These are phyloP conservation scores for Boletus patriciae DNA, from an alignment of 768 basidiomycete species.

Conservation along the genomic window DNA sequence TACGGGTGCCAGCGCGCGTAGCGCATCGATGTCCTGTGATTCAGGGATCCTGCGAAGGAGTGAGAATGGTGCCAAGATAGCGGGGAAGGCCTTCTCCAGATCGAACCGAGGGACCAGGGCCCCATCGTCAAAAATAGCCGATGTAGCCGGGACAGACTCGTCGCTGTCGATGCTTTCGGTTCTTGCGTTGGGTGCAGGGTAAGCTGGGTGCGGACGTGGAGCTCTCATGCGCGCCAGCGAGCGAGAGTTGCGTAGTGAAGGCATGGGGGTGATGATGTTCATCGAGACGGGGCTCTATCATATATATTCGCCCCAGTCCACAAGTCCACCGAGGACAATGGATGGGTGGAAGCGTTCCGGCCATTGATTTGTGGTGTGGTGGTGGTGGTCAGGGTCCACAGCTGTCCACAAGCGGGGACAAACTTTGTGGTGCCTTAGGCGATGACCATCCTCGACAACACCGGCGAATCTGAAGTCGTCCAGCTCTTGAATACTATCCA, in stretches of 20 bases:
- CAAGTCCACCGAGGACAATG: constrained; percentile 24
- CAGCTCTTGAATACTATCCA: constrained; percentile 67
- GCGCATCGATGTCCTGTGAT: constrained; percentile 26
- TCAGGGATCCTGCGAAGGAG: constrained; percentile 28
- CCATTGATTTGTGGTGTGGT: constrained; percentile 2
- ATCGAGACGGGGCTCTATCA: too few relatives aligned
- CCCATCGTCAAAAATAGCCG: constrained; percentile 7
- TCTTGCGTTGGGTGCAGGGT: constrained; percentile 5
- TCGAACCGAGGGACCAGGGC: constrained; percentile 22
- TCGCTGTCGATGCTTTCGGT: constrained; percentile 28
- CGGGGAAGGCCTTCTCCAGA: constrained; percentile 38
- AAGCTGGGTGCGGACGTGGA: background rate
- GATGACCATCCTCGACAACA: constrained; percentile 57
- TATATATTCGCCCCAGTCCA: constrained; percentile 10
- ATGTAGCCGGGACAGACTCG: constrained; percentile 27
- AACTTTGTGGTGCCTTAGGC: constrained; percentile 1
- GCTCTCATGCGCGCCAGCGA: constrained; percentile 12
- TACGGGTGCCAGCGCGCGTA: constrained; percentile 30
- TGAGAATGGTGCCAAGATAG: constrained; percentile 32
- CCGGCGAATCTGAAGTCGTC: constrained; percentile 56
- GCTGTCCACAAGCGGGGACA: constrained; percentile 7
- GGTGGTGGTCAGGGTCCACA: constrained; percentile 2
- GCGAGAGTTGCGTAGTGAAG: constrained; percentile 3
- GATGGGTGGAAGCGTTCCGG: background rate
- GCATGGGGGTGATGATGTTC: constrained; percentile 8